Base-by-base conservation (phyloP, 2,329 filamentous ascomycete genomes). In the Colletotrichum coccodes region DNA sequence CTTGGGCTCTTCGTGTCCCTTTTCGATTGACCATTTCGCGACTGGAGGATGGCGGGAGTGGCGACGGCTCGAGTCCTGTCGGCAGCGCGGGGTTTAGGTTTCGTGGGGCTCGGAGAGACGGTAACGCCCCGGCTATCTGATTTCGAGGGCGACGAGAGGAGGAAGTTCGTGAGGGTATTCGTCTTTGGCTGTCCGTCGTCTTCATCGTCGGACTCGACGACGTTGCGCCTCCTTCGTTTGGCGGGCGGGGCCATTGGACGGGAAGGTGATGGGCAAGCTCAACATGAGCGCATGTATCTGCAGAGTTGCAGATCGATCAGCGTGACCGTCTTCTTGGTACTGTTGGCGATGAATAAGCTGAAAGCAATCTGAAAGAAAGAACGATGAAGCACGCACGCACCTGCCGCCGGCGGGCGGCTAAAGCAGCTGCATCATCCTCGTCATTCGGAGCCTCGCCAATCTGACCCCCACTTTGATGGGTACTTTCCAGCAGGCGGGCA, bases 141-240 rank as follows among this genome's bases (percentile, higher is more conserved):
- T 47, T 77, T 80, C 44, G 83, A 79, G 68, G 86, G 87, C 0
- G 87, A 89, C 14, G 87, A 85, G 40, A 86, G 78, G 32, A 89
- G 79, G 71, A 86, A 89, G 72, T 86, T 86, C 65, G 80, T 80
- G 30, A 89, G 76, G 26, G 84, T 87, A 71, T 88, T 83, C 61
- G 81, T 73, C 50, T 78, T 75, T 12, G 74, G 73, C 60, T 72
- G 77, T n/a, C 73, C 49, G 61, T 86, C 83, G 36, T 81, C 79
- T 71, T 87, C 84, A 71, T 86, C 83, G 60, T 86, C 85, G 50
- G 82, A 83, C 59, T 84, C 81, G 70, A 89, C 78, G 74, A 86
- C 79, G 77, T 87, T 89, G 73, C 85, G 86, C 82, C 84, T 87
- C 73, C 85, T 86, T 77, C 89, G 86, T 80, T 88, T 89, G 76